A percentile compares a stretch with the other conserved stretches of the same genome.
phyloP scores from a whole-genome alignment of 257 asterid genomes.

The Avicennia marina region DNA sequence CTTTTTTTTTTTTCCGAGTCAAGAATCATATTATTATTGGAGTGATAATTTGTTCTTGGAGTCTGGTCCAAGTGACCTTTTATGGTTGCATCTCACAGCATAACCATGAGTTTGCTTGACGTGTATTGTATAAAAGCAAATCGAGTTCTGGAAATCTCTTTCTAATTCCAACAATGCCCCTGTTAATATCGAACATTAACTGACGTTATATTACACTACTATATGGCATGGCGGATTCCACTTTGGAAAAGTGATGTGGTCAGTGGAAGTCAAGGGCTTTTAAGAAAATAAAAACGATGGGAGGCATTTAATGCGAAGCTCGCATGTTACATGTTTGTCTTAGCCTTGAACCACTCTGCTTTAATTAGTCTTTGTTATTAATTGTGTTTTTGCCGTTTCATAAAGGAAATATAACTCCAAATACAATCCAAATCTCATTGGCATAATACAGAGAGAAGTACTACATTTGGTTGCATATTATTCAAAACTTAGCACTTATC shows the following conservation, averaged over 20 bases:
- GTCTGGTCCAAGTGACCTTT: too few relatives aligned
- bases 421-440: constrained; percentile 27
- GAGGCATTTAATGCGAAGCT: constrained; percentile 44
- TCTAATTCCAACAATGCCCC: constrained; percentile 18
- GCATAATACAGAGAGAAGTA: neutral
- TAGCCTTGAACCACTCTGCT: constrained; percentile 28
- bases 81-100: too few relatives aligned
- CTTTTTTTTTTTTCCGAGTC: too few relatives aligned
- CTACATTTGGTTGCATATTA: too few relatives aligned
- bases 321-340: constrained; percentile 76
- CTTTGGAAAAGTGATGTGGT: neutral
- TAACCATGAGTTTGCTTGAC: too few relatives aligned
- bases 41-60: too few relatives aligned
- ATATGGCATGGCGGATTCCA: neutral
- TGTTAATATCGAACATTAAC: neutral
- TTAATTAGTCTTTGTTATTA: constrained; percentile 30
- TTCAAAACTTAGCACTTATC: too few relatives aligned
- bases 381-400: constrained; percentile 59
- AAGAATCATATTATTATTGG: too few relatives aligned
- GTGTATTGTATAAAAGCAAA: too few relatives aligned
- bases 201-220: neutral
- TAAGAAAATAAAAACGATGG: constrained; percentile 22
- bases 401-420: constrained; percentile 25
- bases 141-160: too few relatives aligned
- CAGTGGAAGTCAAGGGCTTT: constrained; percentile 25